Conservation (phyloP, 75 land plant genomes). For the Ceratopteris richardii region DNA sequence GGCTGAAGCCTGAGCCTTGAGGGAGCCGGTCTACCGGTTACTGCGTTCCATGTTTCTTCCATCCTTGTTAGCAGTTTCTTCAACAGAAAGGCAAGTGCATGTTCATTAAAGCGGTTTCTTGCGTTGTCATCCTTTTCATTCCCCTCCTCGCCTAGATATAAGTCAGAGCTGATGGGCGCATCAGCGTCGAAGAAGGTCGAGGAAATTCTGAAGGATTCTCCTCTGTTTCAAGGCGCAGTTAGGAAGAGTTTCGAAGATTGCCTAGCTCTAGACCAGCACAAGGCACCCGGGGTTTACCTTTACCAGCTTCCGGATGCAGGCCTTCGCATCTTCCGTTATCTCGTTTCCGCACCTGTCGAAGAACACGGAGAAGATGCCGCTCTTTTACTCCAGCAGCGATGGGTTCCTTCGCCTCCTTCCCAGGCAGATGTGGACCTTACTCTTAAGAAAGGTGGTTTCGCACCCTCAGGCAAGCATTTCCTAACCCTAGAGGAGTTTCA, state of each 20-base stretch:
- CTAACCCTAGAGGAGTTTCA: conserved; percentile 11
- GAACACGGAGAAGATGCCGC: conserved; percentile 8
- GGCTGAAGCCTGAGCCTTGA: too few relatives aligned
- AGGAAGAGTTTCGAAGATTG: conserved; percentile 18
- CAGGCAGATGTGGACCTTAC: conserved; percentile 19
- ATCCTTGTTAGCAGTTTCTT: too few relatives aligned
- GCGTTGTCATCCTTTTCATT: background rate
- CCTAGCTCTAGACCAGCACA: conserved; percentile 16
- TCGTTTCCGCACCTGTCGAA: background rate
- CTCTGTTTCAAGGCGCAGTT: conserved; percentile 12
- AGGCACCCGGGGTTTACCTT: conserved; percentile 10
- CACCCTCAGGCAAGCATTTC: conserved; percentile 8
- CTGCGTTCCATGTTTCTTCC: too few relatives aligned
- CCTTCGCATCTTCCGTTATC: conserved; percentile 9
- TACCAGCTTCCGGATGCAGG: conserved; percentile 20
- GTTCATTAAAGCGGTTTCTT: too few relatives aligned
- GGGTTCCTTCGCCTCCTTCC: conserved; percentile 22
- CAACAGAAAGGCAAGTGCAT: too few relatives aligned
- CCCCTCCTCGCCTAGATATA: background rate
- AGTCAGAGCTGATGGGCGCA: conserved; percentile 10
- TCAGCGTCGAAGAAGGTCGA: conserved; percentile 21
- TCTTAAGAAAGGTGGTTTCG: conserved; percentile 8
- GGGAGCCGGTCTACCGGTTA: too few relatives aligned
- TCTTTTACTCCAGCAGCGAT: conserved; percentile 12
- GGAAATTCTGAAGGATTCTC: conserved; percentile 4